These are phyloP conservation scores for Xerophyta viscosa DNA, from an alignment of 106 monocot species.

Conservation along the genomic window DNA sequence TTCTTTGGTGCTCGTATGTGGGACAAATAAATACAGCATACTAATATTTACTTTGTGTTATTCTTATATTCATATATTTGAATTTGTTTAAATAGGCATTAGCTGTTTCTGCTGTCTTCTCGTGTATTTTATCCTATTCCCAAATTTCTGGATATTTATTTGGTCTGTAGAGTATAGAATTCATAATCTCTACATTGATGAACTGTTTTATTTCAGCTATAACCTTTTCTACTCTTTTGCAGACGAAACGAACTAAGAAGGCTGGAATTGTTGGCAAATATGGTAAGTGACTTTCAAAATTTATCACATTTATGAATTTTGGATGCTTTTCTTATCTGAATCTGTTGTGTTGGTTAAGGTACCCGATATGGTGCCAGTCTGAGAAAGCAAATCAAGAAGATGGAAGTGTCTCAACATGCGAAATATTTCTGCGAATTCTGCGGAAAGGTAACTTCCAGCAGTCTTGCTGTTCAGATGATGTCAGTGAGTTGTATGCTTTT, in stretches of 20 bases:
- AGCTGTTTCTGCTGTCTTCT: too few species aligned
- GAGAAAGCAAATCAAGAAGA: constrained; percentile 78
- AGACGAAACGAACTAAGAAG: constrained; percentile 86
- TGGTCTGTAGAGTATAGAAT: neutral
- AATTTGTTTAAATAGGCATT: too few species aligned
- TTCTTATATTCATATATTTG: too few species aligned
- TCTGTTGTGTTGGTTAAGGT: constrained; percentile 21
- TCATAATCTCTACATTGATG: neutral
- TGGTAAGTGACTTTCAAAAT: constrained; percentile 29
- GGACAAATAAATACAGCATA: too few species aligned
- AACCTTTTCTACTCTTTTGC: constrained; percentile 1
- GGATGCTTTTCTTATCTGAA: too few species aligned
- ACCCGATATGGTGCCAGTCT: constrained; percentile 82
- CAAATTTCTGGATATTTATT: too few species aligned
- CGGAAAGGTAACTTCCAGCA: constrained; percentile 40
- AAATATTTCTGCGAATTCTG: constrained; percentile 83
- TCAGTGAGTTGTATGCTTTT: too few species aligned
- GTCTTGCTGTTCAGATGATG: neutral
- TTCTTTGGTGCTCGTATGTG: too few species aligned
- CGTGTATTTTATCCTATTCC: too few species aligned
- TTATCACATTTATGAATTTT: too few species aligned
- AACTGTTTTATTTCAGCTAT: neutral
- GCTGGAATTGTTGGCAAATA: constrained; percentile 82
- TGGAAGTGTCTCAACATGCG: constrained; percentile 80
- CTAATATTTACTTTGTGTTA: too few species aligned